A percentile compares a stretch with the other conserved stretches of the same genome.
Conservation (phyloP, 257 asterid genomes). For the Solanum paucissectum region DNA sequence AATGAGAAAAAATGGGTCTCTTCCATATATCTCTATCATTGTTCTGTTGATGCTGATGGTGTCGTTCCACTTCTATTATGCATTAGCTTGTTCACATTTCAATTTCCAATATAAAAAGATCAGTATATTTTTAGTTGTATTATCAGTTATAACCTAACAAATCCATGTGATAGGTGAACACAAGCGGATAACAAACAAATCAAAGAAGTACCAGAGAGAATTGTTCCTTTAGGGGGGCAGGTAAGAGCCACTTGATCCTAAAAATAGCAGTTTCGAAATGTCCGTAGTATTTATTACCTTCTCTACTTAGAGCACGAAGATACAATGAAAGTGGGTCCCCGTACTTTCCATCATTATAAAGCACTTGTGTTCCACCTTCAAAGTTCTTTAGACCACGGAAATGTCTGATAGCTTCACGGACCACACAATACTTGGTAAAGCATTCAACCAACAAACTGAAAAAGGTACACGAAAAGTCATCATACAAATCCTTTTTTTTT, state of each 20-base stretch:
- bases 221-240: not conserved
- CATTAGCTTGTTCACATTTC: not conserved
- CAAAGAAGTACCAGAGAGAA: not conserved
- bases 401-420: slow-evolving; percentile 87
- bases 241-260: not conserved
- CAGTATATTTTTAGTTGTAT: not conserved
- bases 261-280: not conserved
- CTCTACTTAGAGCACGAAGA: slow-evolving; percentile 94
- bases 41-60: not conserved
- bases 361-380: slow-evolving; percentile 69
- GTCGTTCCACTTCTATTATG: not conserved
- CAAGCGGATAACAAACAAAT: not conserved
- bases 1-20: not conserved
- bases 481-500: not conserved
- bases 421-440: slow-evolving; percentile 92
- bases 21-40: not conserved
- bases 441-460: slow-evolving; percentile 89
- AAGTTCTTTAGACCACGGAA: slow-evolving; percentile 74
- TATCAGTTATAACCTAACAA: not conserved
- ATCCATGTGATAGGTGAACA: not conserved
- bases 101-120: not conserved
- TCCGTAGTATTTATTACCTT: slow-evolving; percentile 37
- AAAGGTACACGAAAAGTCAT: slow-evolving; percentile 4
- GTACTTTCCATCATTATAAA: slow-evolving; percentile 65
- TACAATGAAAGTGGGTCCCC: slow-evolving; percentile 96